Base-by-base conservation (phyloP, 2,329 filamentous ascomycete species). In the Diaporthe citrichinensis region DNA sequence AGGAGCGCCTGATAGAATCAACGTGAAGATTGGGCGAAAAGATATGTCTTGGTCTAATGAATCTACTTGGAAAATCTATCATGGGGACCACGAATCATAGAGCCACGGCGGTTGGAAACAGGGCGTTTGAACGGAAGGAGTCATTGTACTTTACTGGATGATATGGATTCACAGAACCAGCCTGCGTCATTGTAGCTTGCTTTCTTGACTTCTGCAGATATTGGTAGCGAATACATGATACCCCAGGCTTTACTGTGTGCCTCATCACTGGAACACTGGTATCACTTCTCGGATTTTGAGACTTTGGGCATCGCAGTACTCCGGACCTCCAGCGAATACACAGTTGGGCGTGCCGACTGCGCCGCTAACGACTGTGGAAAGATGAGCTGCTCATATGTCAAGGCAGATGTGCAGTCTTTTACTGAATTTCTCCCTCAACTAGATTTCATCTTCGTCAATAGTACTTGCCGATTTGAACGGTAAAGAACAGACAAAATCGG, bases 1-100 rank as follows among this genome's bases (percentile, higher is more conserved):
- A 87, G 49, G 84, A 85, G 39, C 80, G 80, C 0, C 78, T 88
- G 77, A 86, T 89, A 65, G 87, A 87, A 12, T 76, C 76, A 14
- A 72, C 67, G 2, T 79, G 69, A 71, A 9, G 7, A 61, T 44
- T n/a, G 20, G 12, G 12, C 31, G 17, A 71, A 49, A 36, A 20
- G n/a, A 71, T 10, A 46, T 14, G 28, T 12, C 4, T 36, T 23
- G 3, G 14, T 23, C 39, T 62, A 20, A 14, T 20, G 44, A 14
- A 55, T 28, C 0, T 2, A n/a, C 5, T 39, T n/a, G 5, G 9
- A 23, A 36, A 31, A 31, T 23, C 0, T 9, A n/a, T 44, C 17
- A 25, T 12, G 6, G 39, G 12, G 28, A 59, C 31, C 41, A 61
- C 57, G 28, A 44, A 55, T 1, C 46, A 65, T 62, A 62, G 25